Evolutionary conservation across 2,329 filamentous ascomycete genomes (phyloP).

Genomic region (Pseudopyricularia cyperi): DNA sequence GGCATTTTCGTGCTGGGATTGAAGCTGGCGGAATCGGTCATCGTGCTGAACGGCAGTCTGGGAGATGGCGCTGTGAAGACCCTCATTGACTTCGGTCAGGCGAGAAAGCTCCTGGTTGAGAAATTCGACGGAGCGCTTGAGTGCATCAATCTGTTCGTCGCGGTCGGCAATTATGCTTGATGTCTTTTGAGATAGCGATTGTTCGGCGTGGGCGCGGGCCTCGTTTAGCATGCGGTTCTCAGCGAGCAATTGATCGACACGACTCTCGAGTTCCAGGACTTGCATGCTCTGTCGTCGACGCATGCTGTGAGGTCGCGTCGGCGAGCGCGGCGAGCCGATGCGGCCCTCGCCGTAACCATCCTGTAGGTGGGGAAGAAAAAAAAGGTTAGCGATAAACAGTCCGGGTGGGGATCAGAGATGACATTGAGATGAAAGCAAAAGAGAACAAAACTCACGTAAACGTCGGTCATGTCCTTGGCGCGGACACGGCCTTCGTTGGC

Average conservation of each 20-base stretch:
- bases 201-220: slow-evolving; percentile 57
- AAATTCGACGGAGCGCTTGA: slow-evolving; percentile 66
- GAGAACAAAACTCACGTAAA: slow-evolving; percentile 61
- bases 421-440: slow-evolving; percentile 1
- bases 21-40: slow-evolving; percentile 54
- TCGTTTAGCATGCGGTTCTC: slow-evolving; percentile 75
- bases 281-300: slow-evolving; percentile 97
- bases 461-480: slow-evolving; percentile 77
- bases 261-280: slow-evolving; percentile 78
- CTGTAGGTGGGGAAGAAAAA: slow-evolving; percentile 29
- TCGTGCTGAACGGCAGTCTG: slow-evolving; percentile 66
- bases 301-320: slow-evolving; percentile 88
- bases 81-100: slow-evolving; percentile 71
- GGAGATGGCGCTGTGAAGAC: slow-evolving; percentile 63
- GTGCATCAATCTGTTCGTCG: slow-evolving; percentile 73
- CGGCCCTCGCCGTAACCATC: slow-evolving; percentile 88
- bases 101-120: slow-evolving; percentile 72
- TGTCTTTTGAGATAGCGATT: slow-evolving; percentile 49
- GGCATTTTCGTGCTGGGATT: slow-evolving; percentile 52
- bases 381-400: neutral
- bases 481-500: slow-evolving; percentile 81
- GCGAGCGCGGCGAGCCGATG: slow-evolving; percentile 76
- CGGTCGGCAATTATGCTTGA: slow-evolving; percentile 64
- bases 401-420: neutral
- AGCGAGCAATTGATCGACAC: slow-evolving; percentile 69